Percentiles rank a stretch among this genome's conserved stretches.
phyloP scores from a whole-genome alignment of 2,329 filamentous ascomycete species.

The Pseudogymnoascus destructans region DNA sequence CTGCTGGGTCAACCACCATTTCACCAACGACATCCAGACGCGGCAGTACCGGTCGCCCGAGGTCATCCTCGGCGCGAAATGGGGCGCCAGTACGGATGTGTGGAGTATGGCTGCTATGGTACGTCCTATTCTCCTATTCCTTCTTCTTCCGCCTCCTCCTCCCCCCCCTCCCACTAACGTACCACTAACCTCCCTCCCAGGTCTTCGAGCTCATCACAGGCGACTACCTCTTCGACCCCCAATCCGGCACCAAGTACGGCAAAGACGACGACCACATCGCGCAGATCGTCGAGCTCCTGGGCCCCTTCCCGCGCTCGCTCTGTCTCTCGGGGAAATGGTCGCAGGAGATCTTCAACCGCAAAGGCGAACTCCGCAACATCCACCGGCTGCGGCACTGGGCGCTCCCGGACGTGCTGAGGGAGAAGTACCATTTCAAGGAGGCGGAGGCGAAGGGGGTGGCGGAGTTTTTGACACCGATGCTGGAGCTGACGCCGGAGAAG shows the following conservation, averaged over 20 bases:
- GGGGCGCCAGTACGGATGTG: constrained; percentile 97
- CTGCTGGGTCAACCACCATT: constrained; percentile 97
- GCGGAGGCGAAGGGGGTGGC: constrained; percentile 68
- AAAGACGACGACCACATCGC: constrained; percentile 99
- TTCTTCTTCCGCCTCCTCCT: background rate
- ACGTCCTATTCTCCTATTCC: constrained; percentile 26
- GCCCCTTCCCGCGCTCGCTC: constrained; percentile 81
- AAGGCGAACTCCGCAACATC: constrained; percentile 94
- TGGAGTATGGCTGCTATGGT: constrained; percentile 99
- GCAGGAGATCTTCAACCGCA: constrained; percentile 96
- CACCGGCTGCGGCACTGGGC: constrained; percentile 94
- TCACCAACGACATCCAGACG: constrained; percentile 98
- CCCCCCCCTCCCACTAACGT: background rate
- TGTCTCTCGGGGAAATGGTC: constrained; percentile 93
- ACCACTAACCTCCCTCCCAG: constrained; percentile 33
- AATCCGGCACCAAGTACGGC: constrained; percentile 96
- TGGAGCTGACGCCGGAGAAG: constrained; percentile 77
- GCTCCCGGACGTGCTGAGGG: constrained; percentile 76
- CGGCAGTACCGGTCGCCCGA: constrained; percentile 94
- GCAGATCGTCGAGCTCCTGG: constrained; percentile 94
- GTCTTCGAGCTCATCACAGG: constrained; percentile 96
- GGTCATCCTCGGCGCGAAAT: constrained; percentile 91
- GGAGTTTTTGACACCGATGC: constrained; percentile 79
- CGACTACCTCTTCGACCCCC: constrained; percentile 95
- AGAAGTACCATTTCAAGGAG: constrained; percentile 91